A percentile compares a stretch with the other conserved stretches of the same genome.
phyloP scores from a whole-genome alignment of 768 basidiomycete genomes.

The Podaxis sp. region DNA sequence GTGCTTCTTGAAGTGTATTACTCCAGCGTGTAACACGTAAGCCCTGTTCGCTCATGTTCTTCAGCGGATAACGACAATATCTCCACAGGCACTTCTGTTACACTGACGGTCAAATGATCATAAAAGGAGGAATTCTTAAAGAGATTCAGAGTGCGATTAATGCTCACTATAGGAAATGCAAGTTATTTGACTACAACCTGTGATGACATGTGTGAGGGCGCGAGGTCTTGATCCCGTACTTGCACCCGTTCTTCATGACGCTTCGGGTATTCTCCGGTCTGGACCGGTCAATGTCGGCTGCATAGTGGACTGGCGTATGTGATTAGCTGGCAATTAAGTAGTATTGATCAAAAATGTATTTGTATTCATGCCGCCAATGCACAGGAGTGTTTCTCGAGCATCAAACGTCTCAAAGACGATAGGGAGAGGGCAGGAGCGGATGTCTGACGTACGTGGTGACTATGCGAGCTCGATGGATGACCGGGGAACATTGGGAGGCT shows the following conservation, averaged over 20 bases:
- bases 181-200: neutral
- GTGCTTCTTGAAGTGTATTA: constrained; percentile 40
- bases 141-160: constrained; percentile 4
- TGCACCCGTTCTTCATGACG: too few species aligned
- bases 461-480: neutral
- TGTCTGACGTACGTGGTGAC: neutral
- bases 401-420: too few species aligned
- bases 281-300: too few species aligned
- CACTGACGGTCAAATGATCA: constrained; percentile 46
- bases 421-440: too few species aligned
- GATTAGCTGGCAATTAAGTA: too few species aligned
- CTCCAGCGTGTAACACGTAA: constrained; percentile 54
- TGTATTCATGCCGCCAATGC: too few species aligned
- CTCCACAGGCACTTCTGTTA: constrained; percentile 52
- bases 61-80: neutral
- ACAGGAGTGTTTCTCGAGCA: too few species aligned
- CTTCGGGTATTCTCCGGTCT: too few species aligned
- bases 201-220: neutral
- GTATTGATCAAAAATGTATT: too few species aligned
- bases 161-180: constrained; percentile 7
- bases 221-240: too few species aligned
- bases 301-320: too few species aligned
- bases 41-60: constrained; percentile 12
- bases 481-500: neutral
- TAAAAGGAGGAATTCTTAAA: constrained; percentile 19